Evolutionary conservation across 2,329 filamentous ascomycete species (phyloP), one percentile per base, ranked within the genome.

Genomic region (Fragosphaeria purpurea): DNA sequence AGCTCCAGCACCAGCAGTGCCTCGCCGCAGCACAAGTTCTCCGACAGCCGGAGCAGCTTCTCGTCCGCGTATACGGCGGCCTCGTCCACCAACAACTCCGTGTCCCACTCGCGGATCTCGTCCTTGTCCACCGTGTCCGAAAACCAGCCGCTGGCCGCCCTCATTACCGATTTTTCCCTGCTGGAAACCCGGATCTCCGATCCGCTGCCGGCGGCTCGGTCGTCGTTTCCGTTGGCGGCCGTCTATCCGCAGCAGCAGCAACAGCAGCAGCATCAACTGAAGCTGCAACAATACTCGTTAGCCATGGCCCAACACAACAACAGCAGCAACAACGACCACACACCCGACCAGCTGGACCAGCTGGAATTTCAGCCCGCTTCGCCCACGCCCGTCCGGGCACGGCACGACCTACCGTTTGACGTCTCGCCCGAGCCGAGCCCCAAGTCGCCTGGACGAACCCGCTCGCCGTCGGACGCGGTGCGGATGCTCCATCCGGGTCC

Each of bases 21-120:
- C 11, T 70, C 65, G 6, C 65, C 65, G 12, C 57, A 58, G 46
- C 71, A 73, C 62, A 72, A 67, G 57, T 69, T 67, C 50, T 77
- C 75, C 1, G 70, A 73, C 56, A 79, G 75, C 56, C 67, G 70
- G 48, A 75, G 74, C 65, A 79, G 72, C 50, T 61, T 76, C 12
- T 74, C 74, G 4, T 75, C 75, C 4, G 75, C 71, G 1, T 72
- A 71, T 58, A 67, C 68, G 13, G 59, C 57, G 7, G 72, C 73
- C 3, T 71, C 74, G 3, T 69, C 65, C 12, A 58, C 55, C 38
- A 59, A 65, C 45, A 59, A 65, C 42, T 75, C 73, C 1, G 62
- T 65, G 11, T 65, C 67, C 0, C 74, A 79, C 57, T 79, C 76
- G 2, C 67, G 75, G 39, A 67, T 76, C 46, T 78, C 76, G 2